phyloP scores from a whole-genome alignment of 1,284 basidiomycete species.

The Rhodotorula sp. region DNA sequence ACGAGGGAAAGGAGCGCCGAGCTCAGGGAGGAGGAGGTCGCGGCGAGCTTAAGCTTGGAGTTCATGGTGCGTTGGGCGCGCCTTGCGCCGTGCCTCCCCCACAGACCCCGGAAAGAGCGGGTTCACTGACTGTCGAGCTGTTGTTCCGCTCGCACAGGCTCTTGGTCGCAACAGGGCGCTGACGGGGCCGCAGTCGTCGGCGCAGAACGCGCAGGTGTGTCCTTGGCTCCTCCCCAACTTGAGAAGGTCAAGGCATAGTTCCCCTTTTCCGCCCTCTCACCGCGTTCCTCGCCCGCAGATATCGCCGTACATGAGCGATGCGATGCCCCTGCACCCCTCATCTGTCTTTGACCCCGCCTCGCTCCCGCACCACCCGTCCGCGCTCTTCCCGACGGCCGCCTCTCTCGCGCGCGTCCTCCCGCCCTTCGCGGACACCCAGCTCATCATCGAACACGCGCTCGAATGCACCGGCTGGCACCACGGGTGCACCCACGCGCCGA shows the following conservation, averaged over 20 bases:
- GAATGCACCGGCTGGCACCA: slow-evolving; percentile 34
- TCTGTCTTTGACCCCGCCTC: background rate
- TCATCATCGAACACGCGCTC: slow-evolving; percentile 28
- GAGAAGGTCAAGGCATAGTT: background rate
- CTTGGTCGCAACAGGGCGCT: background rate
- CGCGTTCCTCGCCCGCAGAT: background rate
- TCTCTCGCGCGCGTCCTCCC: slow-evolving; percentile 13
- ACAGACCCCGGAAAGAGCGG: no score
- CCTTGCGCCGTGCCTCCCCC: no score
- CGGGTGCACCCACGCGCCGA: slow-evolving; percentile 19
- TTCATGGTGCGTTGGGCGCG: slow-evolving; percentile 9
- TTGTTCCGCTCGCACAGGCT: background rate
- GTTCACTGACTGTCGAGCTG: no score
- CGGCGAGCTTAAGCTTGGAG: slow-evolving; percentile 12
- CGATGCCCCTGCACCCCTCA: background rate
- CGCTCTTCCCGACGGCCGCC: background rate
- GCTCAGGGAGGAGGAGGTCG: slow-evolving; percentile 20
- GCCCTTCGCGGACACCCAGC: slow-evolving; percentile 7
- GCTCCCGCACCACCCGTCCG: background rate
- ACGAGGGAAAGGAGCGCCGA: background rate
- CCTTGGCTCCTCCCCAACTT: background rate
- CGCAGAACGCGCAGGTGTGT: background rate
- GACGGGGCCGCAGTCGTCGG: background rate
- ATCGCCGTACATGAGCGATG: background rate
- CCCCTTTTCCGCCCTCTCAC: background rate